Conservation (phyloP, 2,329 filamentous ascomycete species). For the Akanthomyces muscarius region DNA sequence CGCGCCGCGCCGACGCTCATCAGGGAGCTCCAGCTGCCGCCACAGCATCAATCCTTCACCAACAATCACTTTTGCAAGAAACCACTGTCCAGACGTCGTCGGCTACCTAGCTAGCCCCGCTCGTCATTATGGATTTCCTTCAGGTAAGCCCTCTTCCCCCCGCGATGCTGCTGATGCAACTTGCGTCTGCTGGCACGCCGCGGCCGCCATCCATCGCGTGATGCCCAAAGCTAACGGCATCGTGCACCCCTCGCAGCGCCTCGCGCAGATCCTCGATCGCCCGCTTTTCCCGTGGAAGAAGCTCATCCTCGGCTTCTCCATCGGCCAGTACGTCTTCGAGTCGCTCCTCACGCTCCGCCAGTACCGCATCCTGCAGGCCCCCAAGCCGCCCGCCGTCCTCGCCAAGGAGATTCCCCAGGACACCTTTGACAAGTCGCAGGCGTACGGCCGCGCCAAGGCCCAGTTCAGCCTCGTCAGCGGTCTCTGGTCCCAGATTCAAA, state of each 20-base stretch:
- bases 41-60: background rate
- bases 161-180: background rate
- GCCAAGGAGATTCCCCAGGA: slow-evolving; percentile 83
- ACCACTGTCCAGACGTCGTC: slow-evolving; percentile 6
- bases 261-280: slow-evolving; percentile 83
- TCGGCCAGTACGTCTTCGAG: slow-evolving; percentile 88
- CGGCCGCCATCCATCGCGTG: no score
- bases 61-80: background rate
- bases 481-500: slow-evolving; percentile 83
- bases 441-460: slow-evolving; percentile 93
- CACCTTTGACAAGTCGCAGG: slow-evolving; percentile 93
- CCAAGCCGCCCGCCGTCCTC: slow-evolving; percentile 78
- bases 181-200: no score
- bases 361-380: slow-evolving; percentile 78
- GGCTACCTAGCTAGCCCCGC: slow-evolving; percentile 1
- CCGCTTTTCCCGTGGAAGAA: slow-evolving; percentile 97
- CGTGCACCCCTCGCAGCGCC: slow-evolving; percentile 45
- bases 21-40: background rate
- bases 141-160: slow-evolving; percentile 32
- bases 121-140: slow-evolving; percentile 41
- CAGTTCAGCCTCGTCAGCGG: slow-evolving; percentile 79
- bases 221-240: background rate
- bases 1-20: background rate
- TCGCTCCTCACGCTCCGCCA: slow-evolving; percentile 85
- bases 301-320: slow-evolving; percentile 88